Evolutionary conservation across 2,329 filamentous ascomycete genomes (phyloP).

Genomic region (Ustulina deusta): DNA sequence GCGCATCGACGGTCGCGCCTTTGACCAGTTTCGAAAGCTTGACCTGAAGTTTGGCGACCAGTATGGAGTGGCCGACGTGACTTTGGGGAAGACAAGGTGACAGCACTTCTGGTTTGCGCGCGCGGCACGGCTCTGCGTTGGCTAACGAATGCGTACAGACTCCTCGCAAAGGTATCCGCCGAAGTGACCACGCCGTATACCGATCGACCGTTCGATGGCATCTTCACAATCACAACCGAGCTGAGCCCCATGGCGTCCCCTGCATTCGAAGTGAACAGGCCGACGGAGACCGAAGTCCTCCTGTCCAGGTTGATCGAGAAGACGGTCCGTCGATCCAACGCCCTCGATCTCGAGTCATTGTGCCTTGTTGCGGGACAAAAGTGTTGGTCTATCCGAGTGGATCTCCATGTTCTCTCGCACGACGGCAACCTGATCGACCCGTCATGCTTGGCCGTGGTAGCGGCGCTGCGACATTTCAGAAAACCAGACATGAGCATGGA

Average conservation of each 20-base stretch:
- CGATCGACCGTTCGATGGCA: constrained; percentile 93
- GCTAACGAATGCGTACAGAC: constrained; percentile 61
- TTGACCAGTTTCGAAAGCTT: constrained; percentile 83
- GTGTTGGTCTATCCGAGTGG: constrained; percentile 90
- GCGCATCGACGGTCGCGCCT: constrained; percentile 83
- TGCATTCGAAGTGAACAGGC: constrained; percentile 86
- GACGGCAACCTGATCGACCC: constrained; percentile 92
- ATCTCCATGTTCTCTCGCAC: constrained; percentile 90
- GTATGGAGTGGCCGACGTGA: constrained; percentile 88
- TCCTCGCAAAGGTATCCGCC: constrained; percentile 86
- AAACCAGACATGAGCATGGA: constrained; percentile 90
- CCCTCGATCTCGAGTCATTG: constrained; percentile 93
- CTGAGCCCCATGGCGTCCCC: constrained; percentile 93
- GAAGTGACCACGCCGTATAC: constrained; percentile 87
- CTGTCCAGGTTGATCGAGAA: constrained; percentile 93
- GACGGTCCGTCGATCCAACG: constrained; percentile 89
- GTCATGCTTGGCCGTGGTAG: constrained; percentile 86
- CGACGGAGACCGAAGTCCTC: constrained; percentile 85
- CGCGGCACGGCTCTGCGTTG: constrained; percentile 7
- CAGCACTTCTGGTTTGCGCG: not conserved
- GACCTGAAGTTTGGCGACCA: constrained; percentile 88
- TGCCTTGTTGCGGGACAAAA: constrained; percentile 92
- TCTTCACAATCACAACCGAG: constrained; percentile 93
- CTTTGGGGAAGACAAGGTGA: constrained; percentile 90
- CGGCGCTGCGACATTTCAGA: constrained; percentile 89